Evolutionary conservation across 208 protist genomes (phyloP).

Genomic region (Leishmania braziliensis): DNA sequence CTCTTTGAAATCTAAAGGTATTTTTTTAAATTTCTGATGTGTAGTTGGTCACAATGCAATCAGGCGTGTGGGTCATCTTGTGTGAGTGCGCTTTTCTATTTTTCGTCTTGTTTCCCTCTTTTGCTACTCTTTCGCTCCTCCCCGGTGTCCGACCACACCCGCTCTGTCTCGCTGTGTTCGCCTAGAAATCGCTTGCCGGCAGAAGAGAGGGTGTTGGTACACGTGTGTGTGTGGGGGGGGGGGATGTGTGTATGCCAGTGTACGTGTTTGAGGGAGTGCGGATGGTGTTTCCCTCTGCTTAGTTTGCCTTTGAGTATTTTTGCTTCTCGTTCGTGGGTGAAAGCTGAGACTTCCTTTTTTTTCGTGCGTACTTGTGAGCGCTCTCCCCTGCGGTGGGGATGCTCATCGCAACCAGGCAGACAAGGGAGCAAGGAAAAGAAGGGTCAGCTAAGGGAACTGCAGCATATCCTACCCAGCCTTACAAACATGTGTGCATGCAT

Average conservation of each 20-base stretch:
- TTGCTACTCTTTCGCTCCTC: neutral
- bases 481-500: neutral
- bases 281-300: neutral
- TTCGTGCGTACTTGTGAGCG: neutral
- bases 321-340: neutral
- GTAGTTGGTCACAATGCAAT: neutral
- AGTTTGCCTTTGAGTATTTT: neutral
- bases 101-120: slow-evolving; percentile 9
- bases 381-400: neutral
- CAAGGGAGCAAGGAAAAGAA: neutral
- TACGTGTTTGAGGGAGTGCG: neutral
- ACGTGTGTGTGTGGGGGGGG: neutral
- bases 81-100: slow-evolving; percentile 14
- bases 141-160: neutral
- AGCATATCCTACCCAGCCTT: neutral
- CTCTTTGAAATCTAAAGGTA: neutral
- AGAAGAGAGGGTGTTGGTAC: neutral
- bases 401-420: neutral
- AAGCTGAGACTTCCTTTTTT: neutral
- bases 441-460: neutral
- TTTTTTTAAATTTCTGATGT: neutral
- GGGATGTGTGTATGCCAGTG: neutral
- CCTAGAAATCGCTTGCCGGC: neutral
- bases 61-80: neutral
- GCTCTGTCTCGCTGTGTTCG: neutral